Evolutionary conservation across 805 yeast species (phyloP).

Genomic region (Suhomyces prunicola): DNA sequence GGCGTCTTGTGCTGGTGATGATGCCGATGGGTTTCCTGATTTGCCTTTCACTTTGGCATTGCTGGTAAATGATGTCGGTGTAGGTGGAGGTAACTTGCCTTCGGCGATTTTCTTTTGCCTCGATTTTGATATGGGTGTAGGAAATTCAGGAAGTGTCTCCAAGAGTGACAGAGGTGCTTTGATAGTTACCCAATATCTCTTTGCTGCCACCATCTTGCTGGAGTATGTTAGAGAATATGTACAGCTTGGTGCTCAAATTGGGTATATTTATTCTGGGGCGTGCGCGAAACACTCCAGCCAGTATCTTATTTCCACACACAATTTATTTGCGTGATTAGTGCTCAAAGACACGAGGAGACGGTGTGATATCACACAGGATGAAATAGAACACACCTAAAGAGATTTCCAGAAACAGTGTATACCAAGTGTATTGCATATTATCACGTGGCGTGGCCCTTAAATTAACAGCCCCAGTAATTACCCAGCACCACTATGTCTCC

Average conservation of each 20-base stretch:
- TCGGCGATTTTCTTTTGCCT: constrained; percentile 30
- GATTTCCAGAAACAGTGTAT: neutral
- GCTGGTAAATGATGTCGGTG: constrained; percentile 6
- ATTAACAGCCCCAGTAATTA: neutral
- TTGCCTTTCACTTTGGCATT: constrained; percentile 14
- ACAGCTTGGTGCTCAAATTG: neutral
- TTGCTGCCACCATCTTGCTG: constrained; percentile 32
- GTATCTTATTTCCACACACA: neutral
- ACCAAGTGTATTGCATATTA: neutral
- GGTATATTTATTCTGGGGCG: neutral
- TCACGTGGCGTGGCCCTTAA: neutral
- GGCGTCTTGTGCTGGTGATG: constrained; percentile 26
- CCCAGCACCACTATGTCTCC: neutral
- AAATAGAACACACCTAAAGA: neutral
- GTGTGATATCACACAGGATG: neutral
- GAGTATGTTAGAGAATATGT: neutral
- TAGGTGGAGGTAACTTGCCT: constrained; percentile 14
- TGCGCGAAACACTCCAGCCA: neutral
- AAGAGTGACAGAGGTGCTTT: constrained; percentile 29
- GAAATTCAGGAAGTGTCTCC: constrained; percentile 33
- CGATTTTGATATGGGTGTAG: constrained; percentile 28
- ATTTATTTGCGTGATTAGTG: neutral
- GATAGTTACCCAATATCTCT: constrained; percentile 32
- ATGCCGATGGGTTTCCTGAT: constrained; percentile 3
- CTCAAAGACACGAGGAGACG: neutral